Evolutionary conservation across 2,329 filamentous ascomycete species (phyloP), one percentile per base, ranked within the genome.

Genomic region (Colletotrichum tropicale): DNA sequence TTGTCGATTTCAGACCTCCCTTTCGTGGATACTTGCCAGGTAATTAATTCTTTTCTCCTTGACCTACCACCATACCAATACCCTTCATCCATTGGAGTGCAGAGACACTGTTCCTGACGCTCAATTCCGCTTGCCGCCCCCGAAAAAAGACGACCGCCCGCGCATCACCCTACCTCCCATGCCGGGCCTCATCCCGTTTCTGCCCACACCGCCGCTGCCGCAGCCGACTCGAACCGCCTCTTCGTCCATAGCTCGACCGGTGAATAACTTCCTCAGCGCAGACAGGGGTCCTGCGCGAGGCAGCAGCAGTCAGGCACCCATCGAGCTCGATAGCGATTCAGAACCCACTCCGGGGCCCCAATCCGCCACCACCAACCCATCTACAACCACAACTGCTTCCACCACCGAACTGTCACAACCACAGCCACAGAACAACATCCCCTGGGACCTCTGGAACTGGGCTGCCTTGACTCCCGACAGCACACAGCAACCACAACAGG

Each of bases 181-280:
- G 74, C 74, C 74, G 74, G 61, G 70, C 60, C 43, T 75, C 60
- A 71, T 76, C 24, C 71, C 74, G 24, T 74, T 66, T 26, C 48
- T 75, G 28, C 66, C 65, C 18, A 76, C 74, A 60, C 74, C 71
- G 66, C 74, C 74, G 61, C 71, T 62, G 64, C 71, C 66, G 24
- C 71, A 72, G 52, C 48, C 48, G 52, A 66, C 26, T 34, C 68
- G 30, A 71, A 28, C 58, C 16, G 36, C 68, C 38, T 65, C 60
- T 28, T 36, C 30, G 24, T 32, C 28, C n/a, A 48, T 26, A 34
- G 26, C 24, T 34, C 70, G 70, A 64, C 30, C 71, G 10, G 38
- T 48, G 38, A 69, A 73, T 34, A 67, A 26, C n/a, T 30, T 71
- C 34, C 24, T 26, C 61, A 43, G 26, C n/a, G 18, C 43, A 36